These are phyloP conservation scores for Solanum sejunctum DNA, from an alignment of 257 asterid genomes.

Conservation along the genomic window DNA sequence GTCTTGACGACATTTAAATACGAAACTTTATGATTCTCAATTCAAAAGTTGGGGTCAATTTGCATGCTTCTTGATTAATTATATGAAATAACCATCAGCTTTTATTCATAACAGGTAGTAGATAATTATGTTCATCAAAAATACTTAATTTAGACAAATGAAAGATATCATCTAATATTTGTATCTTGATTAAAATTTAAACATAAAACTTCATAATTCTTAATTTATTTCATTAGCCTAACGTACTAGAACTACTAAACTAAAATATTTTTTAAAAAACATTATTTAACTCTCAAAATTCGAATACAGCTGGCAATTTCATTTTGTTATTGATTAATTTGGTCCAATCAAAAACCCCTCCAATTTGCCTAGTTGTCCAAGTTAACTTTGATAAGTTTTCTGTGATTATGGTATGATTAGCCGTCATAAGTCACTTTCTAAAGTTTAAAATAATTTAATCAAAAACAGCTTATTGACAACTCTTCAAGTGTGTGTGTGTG, in stretches of 20 bases:
- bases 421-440: conserved; percentile 25
- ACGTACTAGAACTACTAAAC: neutral
- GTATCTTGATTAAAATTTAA: too few species aligned
- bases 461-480: neutral
- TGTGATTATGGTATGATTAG: neutral
- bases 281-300: neutral
- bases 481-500: neutral
- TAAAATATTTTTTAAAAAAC: neutral
- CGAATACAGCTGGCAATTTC: neutral
- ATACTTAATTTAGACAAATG: too few species aligned
- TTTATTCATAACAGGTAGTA: too few species aligned
- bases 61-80: neutral
- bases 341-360: neutral
- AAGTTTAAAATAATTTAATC: neutral
- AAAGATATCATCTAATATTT: too few species aligned
- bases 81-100: too few species aligned
- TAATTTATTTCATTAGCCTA: neutral
- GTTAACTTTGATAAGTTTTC: neutral
- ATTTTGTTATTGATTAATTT: neutral
- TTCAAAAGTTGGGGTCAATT: too few species aligned
- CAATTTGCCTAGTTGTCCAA: neutral
- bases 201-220: neutral
- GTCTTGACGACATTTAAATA: too few species aligned
- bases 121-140: neutral
- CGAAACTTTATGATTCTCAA: too few species aligned